Base-by-base conservation (phyloP, 2,329 filamentous ascomycete species). In the Penicillium sp. region DNA sequence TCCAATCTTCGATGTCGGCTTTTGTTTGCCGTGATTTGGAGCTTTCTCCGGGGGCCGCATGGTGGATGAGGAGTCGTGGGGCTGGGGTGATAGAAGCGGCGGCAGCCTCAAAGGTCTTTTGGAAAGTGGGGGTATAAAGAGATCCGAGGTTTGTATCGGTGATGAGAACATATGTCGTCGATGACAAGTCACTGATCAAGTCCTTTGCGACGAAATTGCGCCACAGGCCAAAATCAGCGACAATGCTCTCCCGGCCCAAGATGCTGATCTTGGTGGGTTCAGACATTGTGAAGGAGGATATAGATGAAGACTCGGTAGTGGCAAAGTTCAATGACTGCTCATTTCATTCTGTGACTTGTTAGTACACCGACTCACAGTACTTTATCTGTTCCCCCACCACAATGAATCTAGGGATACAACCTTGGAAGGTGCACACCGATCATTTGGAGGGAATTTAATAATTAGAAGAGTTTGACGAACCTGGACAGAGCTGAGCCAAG, bases 1-100 rank as follows among this genome's bases (percentile, higher is more conserved):
- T 88, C 94, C 94, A 99, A 76, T 99, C 94, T 75, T 99, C 94
- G 52, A 99, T 92, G 67, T 93, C 89, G 45, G 89, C 92, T 77
- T 97, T 97, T 51, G 92, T 97, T 73, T 92, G 88, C 62, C 94
- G 86, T 65, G 90, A 91, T 77, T 99, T 99, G 52, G 92, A 96
- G 58, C 87, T 90, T 79, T 99, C 94, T 58, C 94, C 94, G 0
- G 94, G 94, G 2, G 92, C 87, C 59, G 96, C 92, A 65, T 86
- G 82, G 75, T 96, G 94, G 47, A 89, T 89, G 61, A 99, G 84
- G 29, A 99, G 84, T 41, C 92, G 87, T 9, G 86, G 83, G 48
- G 79, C 72, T 13, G 77, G 71, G 54, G 78, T 71, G 49, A 81
- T 68, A 59, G 70, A 77, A 45, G 80, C 76, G 25, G 75, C 71